phyloP scores from a whole-genome alignment of 78 protist species.

The Dictyostelium intermedium region DNA sequence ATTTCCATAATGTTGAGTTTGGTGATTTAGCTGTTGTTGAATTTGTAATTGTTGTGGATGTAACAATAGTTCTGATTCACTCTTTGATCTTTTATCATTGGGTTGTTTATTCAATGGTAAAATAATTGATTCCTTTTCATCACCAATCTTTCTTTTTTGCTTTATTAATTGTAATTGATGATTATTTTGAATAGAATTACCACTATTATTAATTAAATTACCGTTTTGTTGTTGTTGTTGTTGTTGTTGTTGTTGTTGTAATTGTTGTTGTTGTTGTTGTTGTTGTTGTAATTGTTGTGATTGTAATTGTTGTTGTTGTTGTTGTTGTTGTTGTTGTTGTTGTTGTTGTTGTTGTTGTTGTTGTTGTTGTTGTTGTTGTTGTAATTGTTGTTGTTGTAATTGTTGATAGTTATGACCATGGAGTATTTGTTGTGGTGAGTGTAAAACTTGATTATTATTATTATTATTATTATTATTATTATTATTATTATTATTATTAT shows the following conservation, averaged over 20 bases:
- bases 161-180: background rate
- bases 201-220: too few relatives aligned
- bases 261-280: background rate
- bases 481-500: background rate
- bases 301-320: background rate
- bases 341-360: background rate
- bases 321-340: background rate
- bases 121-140: background rate
- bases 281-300: background rate
- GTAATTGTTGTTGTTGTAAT: background rate
- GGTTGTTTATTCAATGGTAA: background rate
- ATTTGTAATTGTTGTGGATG: conserved; percentile 14
- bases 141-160: background rate
- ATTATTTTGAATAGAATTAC: background rate
- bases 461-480: background rate
- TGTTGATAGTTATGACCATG: background rate
- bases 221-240: background rate
- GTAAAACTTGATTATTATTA: background rate
- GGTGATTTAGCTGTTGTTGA: background rate
- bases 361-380: background rate
- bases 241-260: background rate
- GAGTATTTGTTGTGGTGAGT: background rate
- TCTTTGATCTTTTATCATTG: background rate
- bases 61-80: background rate
- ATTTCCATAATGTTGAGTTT: background rate